A percentile compares a stretch with the other conserved stretches of the same genome.
Conservation (phyloP, 345 rosid genomes). For the Hibiscus tridactylites region DNA sequence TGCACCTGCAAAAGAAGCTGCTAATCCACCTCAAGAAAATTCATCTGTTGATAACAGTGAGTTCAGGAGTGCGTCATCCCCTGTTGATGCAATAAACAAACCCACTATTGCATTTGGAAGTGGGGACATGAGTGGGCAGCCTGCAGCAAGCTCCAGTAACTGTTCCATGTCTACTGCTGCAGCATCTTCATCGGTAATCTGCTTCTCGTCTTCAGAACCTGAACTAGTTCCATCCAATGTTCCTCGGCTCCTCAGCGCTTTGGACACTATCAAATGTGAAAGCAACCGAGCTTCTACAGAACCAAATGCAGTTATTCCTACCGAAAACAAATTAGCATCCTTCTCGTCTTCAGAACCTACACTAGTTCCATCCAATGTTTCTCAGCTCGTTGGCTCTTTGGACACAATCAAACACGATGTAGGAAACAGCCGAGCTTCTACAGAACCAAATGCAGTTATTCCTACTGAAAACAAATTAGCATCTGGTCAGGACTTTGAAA, state of each 20-base stretch:
- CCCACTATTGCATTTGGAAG: conserved; percentile 31
- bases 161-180: conserved; percentile 27
- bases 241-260: conserved; percentile 22
- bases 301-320: conserved; percentile 23
- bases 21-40: conserved; percentile 33
- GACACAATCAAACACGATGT: conserved; percentile 41
- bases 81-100: conserved; percentile 31
- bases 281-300: conserved; percentile 31
- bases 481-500: conserved; percentile 26
- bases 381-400: conserved; percentile 23
- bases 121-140: conserved; percentile 27
- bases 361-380: conserved; percentile 41
- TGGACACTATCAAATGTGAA: conserved; percentile 43
- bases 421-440: conserved; percentile 19
- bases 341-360: conserved; percentile 58
- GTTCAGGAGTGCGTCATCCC: conserved; percentile 22
- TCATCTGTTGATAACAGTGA: conserved; percentile 26
- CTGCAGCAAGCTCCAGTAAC: conserved; percentile 27
- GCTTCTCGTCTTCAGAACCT: conserved; percentile 55
- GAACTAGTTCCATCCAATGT: conserved; percentile 49
- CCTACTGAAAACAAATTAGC: conserved; percentile 34
- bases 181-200: conserved; percentile 49
- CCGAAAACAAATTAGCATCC: conserved; percentile 38
- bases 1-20: conserved; percentile 23
- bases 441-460: conserved; percentile 32